These are phyloP conservation scores for Marasmius tenuissimus DNA, from an alignment of 1,284 basidiomycete species.

Conservation along the genomic window DNA sequence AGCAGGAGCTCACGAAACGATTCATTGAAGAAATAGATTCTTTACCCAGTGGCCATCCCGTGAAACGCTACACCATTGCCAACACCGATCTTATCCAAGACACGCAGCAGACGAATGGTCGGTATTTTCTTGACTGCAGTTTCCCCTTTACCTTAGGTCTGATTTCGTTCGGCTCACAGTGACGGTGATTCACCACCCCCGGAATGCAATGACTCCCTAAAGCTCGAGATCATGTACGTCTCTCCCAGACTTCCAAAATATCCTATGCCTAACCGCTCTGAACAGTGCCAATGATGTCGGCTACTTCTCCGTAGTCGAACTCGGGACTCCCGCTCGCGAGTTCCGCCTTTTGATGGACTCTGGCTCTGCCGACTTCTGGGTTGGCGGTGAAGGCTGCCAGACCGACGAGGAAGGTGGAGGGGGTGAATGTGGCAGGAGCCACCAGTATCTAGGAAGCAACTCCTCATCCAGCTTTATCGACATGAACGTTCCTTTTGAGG, in stretches of 20 bases:
- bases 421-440: conserved; percentile 29
- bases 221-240: conserved; percentile 68
- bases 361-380: conserved; percentile 59
- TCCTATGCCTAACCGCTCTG: neutral
- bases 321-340: conserved; percentile 59
- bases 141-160: neutral
- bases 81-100: neutral
- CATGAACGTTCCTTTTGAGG: conserved; percentile 21
- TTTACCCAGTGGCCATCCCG: conserved; percentile 19
- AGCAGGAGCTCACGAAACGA: conserved; percentile 46
- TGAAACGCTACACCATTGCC: neutral
- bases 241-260: neutral
- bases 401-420: conserved; percentile 15
- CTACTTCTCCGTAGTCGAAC: conserved; percentile 56
- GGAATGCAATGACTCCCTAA: conserved; percentile 54
- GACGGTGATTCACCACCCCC: conserved; percentile 47
- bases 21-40: conserved; percentile 52
- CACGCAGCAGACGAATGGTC: neutral
- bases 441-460: conserved; percentile 51
- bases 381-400: conserved; percentile 41
- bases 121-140: neutral
- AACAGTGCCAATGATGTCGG: conserved; percentile 18
- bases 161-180: conserved; percentile 39
- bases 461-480: conserved; percentile 52
- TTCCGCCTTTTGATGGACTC: conserved; percentile 71